Percentiles rank a stretch among this genome's conserved stretches.
Evolutionary conservation across 1,284 basidiomycete genomes (phyloP).

Genomic region (Sporisorium reilianum): DNA sequence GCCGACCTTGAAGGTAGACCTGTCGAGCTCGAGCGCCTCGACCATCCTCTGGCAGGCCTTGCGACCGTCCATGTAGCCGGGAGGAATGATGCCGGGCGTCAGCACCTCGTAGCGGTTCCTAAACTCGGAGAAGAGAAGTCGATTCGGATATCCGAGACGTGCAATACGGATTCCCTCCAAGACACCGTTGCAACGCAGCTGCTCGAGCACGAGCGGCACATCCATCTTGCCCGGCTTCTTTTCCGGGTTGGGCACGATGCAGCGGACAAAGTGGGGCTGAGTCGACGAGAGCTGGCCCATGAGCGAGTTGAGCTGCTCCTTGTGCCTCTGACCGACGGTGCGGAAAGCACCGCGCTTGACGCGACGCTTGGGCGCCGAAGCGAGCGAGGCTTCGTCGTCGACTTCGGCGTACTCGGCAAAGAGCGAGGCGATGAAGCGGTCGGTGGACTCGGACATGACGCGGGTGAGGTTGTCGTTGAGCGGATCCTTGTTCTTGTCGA

Average conservation of each 20-base stretch:
- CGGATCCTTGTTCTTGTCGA: slow-evolving; percentile 99
- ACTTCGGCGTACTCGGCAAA: slow-evolving; percentile 83
- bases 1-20: slow-evolving; percentile 87
- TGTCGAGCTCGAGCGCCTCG: slow-evolving; percentile 87
- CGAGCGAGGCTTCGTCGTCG: slow-evolving; percentile 73
- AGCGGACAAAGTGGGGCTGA: slow-evolving; percentile 97
- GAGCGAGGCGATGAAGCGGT: slow-evolving; percentile 83
- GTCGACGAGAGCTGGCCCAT: slow-evolving; percentile 93
- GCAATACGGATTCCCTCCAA: slow-evolving; percentile 99
- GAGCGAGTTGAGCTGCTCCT: slow-evolving; percentile 91
- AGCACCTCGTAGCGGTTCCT: slow-evolving; percentile 96
- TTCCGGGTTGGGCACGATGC: slow-evolving; percentile 93
- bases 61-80: slow-evolving; percentile 96
- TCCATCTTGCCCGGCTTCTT: slow-evolving; percentile 94
- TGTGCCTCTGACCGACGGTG: slow-evolving; percentile 94
- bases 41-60: slow-evolving; percentile 96
- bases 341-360: slow-evolving; percentile 97
- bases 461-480: slow-evolving; percentile 95
- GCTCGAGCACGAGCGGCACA: slow-evolving; percentile 93
- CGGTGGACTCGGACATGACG: slow-evolving; percentile 84
- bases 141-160: slow-evolving; percentile 94
- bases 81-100: slow-evolving; percentile 89
- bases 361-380: slow-evolving; percentile 74
- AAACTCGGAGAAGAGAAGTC: slow-evolving; percentile 96
- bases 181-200: slow-evolving; percentile 98